Conservation (phyloP, 2,329 filamentous ascomycete species). For the Colletotrichum truncatum region DNA sequence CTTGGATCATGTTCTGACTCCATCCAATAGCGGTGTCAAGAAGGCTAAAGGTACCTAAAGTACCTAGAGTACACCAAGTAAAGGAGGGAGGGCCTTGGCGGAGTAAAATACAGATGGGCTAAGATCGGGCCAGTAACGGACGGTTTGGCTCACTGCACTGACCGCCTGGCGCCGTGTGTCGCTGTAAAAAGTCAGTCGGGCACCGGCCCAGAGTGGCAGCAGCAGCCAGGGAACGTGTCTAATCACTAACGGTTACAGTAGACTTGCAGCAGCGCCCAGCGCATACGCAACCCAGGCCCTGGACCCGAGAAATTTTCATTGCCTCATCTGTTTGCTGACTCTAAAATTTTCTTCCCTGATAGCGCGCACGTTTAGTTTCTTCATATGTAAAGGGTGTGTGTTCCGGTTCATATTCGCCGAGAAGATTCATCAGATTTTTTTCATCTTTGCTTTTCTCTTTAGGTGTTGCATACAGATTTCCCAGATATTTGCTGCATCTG, state of each 20-base stretch:
- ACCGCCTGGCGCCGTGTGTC: slow-evolving; percentile 10
- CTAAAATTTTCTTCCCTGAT: background rate
- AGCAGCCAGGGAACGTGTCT: no score
- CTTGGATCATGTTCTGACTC: background rate
- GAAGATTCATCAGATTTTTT: background rate
- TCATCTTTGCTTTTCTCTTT: background rate
- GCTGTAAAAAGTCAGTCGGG: background rate
- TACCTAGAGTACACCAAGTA: background rate
- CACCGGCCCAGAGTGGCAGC: no score
- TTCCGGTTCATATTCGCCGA: slow-evolving; percentile 13
- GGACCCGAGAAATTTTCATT: slow-evolving; percentile 12
- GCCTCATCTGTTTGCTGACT: background rate
- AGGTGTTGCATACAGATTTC: background rate
- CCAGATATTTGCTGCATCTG: background rate
- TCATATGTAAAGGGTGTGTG: background rate
- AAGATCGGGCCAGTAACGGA: background rate
- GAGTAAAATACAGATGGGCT: background rate
- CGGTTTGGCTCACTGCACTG: background rate
- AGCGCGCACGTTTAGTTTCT: no score
- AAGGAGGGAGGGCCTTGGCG: background rate
- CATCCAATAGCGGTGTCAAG: background rate
- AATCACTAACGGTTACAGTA: no score
- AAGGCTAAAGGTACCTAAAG: no score
- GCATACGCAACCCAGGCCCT: no score
- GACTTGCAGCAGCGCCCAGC: no score